Evolutionary conservation across 306 rosid species (phyloP).

Genomic region (Pyrus betulifolia): DNA sequence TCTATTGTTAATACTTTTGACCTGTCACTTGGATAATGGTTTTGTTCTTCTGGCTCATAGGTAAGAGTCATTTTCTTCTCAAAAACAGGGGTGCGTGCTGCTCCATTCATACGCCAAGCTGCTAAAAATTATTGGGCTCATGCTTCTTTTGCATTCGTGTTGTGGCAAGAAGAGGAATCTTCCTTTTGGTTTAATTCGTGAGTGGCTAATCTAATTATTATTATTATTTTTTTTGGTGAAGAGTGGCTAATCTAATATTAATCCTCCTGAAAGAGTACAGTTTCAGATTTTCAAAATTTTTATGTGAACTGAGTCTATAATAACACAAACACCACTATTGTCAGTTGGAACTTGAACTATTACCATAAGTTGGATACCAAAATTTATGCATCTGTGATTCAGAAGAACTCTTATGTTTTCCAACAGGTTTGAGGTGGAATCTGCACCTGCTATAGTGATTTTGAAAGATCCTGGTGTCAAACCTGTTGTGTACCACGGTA

Average conservation of each 20-base stretch:
- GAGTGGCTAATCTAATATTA: slow-evolving; percentile 27
- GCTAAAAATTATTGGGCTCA: slow-evolving; percentile 64
- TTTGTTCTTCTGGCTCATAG: slow-evolving; percentile 32
- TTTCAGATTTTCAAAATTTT: neutral
- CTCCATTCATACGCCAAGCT: slow-evolving; percentile 69
- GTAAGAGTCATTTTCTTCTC: slow-evolving; percentile 78
- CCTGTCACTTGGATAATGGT: neutral
- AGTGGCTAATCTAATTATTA: slow-evolving; percentile 17
- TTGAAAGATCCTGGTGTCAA: slow-evolving; percentile 89
- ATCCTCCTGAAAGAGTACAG: neutral
- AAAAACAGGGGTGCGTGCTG: slow-evolving; percentile 76
- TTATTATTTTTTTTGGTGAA: too few relatives aligned
- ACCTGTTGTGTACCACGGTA: slow-evolving; percentile 80
- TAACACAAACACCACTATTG: neutral
- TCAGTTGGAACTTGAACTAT: neutral
- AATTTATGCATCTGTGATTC: neutral
- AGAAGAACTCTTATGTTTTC: slow-evolving; percentile 1
- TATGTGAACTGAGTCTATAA: neutral
- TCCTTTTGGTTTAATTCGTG: slow-evolving; percentile 78
- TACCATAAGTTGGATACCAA: neutral
- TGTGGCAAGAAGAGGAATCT: slow-evolving; percentile 85
- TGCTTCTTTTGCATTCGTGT: slow-evolving; percentile 83
- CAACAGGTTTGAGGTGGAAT: slow-evolving; percentile 81
- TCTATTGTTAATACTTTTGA: neutral
- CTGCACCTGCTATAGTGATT: slow-evolving; percentile 83